phyloP scores from a whole-genome alignment of 2,329 filamentous ascomycete genomes.

The Sordariomycetes sp. region DNA sequence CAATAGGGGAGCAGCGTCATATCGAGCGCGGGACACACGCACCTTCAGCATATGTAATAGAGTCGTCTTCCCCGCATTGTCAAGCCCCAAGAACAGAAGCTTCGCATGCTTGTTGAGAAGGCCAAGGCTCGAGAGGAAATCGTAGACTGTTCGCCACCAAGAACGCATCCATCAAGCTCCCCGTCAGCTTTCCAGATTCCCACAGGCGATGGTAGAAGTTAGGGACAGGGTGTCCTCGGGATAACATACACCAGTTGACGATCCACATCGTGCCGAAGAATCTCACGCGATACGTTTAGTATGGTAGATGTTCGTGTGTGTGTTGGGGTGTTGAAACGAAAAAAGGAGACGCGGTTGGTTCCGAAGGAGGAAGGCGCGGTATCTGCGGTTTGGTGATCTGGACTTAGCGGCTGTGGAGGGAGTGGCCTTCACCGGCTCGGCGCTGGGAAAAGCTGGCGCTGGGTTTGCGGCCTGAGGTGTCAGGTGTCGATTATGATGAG shows the following conservation, averaged over 20 bases:
- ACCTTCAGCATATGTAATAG: slow-evolving; percentile 94
- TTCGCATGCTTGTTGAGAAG: slow-evolving; percentile 94
- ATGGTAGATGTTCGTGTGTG: neutral
- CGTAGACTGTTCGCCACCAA: slow-evolving; percentile 52
- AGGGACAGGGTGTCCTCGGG: neutral
- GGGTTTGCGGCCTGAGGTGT: neutral
- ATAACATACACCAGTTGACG: slow-evolving; percentile 78
- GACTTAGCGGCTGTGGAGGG: slow-evolving; percentile 2
- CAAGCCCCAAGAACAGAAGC: slow-evolving; percentile 82
- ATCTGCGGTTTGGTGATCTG: slow-evolving; percentile 1
- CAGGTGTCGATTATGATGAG: neutral
- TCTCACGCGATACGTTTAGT: neutral
- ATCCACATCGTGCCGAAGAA: slow-evolving; percentile 66
- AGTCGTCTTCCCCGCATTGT: slow-evolving; percentile 92
- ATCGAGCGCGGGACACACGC: slow-evolving; percentile 15
- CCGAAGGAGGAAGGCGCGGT: neutral
- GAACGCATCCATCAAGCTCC: no score
- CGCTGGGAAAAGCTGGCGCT: neutral
- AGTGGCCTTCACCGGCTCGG: neutral
- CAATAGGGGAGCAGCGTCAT: neutral
- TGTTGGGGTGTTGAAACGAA: neutral
- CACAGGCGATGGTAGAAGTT: neutral
- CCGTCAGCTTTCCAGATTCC: neutral
- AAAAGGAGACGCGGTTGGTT: slow-evolving; percentile 5
- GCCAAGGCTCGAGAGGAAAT: slow-evolving; percentile 75